Conservation (phyloP, 345 rosid genomes). For the Euphorbia pulcherrima region DNA sequence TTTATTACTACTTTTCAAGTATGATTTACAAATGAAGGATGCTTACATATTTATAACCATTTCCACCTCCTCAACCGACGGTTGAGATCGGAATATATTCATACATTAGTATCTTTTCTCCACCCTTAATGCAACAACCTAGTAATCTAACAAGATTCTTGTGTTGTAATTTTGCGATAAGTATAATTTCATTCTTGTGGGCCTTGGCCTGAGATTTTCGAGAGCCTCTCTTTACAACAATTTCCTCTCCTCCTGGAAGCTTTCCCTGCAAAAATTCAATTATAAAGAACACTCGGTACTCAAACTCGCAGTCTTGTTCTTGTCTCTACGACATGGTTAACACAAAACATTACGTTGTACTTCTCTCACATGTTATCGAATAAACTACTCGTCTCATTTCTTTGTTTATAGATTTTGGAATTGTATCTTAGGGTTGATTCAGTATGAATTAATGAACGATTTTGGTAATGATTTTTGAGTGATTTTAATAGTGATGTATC, state of each 20-base stretch:
- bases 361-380: too few species aligned
- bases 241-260: conserved; percentile 22
- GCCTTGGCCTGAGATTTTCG: conserved; percentile 28
- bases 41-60: too few species aligned
- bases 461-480: too few species aligned
- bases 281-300: neutral
- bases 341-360: conserved; percentile 48
- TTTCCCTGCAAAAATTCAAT: conserved; percentile 15
- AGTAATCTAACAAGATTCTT: conserved; percentile 29
- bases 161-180: conserved; percentile 30
- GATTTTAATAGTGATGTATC: too few species aligned
- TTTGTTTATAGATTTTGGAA: too few species aligned
- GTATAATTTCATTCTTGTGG: conserved; percentile 25
- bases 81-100: conserved; percentile 34
- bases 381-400: too few species aligned
- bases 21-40: too few species aligned
- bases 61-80: too few species aligned
- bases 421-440: too few species aligned
- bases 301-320: too few species aligned
- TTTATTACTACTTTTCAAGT: too few species aligned
- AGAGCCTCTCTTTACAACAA: conserved; percentile 30
- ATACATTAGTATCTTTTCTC: conserved; percentile 23
- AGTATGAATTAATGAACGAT: too few species aligned
- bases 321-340: neutral
- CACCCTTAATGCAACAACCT: conserved; percentile 25